Evolutionary conservation across 176 grass and related monocot genomes (phyloP), one percentile per base, ranked within the genome.

Genomic region (Eremochloa ophiuroides): DNA sequence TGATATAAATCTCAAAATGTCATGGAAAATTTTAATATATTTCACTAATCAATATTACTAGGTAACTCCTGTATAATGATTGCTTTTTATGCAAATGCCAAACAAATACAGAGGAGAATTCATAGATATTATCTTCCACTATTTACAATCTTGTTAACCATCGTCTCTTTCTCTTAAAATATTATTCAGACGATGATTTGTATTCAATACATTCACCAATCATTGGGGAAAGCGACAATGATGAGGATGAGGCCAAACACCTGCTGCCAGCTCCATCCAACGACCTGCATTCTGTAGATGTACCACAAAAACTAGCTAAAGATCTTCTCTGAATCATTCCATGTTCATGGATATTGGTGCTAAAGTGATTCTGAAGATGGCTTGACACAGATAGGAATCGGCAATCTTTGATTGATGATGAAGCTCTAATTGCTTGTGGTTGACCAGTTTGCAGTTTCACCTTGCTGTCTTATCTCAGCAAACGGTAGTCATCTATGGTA

Each of bases 151-250:
- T 73, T 71, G 35, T 58, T 47, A 56, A 69, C 64, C 77, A 46
- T 76, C 87, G 41, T 51, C 17, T 14, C 46, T 67, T 71, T 30
- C 56, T 76, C 37, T 50, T 58, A 28, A 62, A 82, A 39, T 85
- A 70, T 89, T 63, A 71, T 80, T 29, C 90, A 98, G 95, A 95
- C n/a, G 95, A 91, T 63, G 95, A 88, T 14, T 83, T 80, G 48
- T 67, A 79, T 31, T 93, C 93, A 68, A 28, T 84, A 67, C 74
- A 86, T 86, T 95, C 88, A 62, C 87, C 84, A 11, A 71, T 87
- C 27, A 44, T 69, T 7, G 89, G 77, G 2, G 80, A 77, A 28
- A 83, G 62, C 8, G 88, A 93, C 64, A 86, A 83, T 42, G 83
- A 82, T 79, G 84, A 83, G 31, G 46, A 66, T 62, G 69, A 86